Conservation (phyloP, 2,329 filamentous ascomycete species). For the Penicillium brevicompactum region DNA sequence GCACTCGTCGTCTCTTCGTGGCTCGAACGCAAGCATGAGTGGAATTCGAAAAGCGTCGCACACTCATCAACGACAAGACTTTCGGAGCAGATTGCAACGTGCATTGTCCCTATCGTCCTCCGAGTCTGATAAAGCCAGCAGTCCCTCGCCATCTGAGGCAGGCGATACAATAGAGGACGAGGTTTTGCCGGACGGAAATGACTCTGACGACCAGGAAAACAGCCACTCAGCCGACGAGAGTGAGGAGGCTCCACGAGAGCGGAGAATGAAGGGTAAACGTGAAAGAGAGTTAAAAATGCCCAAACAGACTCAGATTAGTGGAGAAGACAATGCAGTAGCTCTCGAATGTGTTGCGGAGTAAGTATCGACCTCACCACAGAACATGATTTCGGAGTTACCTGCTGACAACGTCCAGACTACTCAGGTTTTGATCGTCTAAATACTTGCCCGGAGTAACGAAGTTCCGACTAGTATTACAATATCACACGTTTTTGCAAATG, state of each 20-base stretch:
- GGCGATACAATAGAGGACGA: slow-evolving; percentile 4
- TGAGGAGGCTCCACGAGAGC: no score
- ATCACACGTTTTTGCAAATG: not conserved
- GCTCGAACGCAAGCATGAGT: not conserved
- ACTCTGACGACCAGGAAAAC: not conserved
- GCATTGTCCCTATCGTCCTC: slow-evolving; percentile 2
- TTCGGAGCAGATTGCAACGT: slow-evolving; percentile 2
- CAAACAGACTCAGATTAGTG: not conserved
- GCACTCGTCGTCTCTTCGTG: not conserved
- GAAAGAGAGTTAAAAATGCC: not conserved
- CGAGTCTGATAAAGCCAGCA: not conserved
- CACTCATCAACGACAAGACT: not conserved
- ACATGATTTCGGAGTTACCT: not conserved
- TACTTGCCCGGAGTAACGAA: not conserved
- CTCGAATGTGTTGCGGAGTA: not conserved
- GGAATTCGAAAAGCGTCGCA: not conserved
- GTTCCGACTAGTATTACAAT: not conserved
- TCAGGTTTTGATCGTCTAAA: not conserved
- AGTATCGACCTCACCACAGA: not conserved
- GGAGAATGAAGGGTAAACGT: not conserved
- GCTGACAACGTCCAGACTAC: not conserved
- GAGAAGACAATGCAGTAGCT: not conserved
- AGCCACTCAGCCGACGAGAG: not conserved
- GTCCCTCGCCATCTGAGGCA: not conserved
- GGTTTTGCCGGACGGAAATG: not conserved